Percentiles rank a stretch among this genome's conserved stretches.
These are phyloP conservation scores for Cercophora newfieldiana DNA, from an alignment of 495 filamentous ascomycete genomes.

Conservation along the genomic window DNA sequence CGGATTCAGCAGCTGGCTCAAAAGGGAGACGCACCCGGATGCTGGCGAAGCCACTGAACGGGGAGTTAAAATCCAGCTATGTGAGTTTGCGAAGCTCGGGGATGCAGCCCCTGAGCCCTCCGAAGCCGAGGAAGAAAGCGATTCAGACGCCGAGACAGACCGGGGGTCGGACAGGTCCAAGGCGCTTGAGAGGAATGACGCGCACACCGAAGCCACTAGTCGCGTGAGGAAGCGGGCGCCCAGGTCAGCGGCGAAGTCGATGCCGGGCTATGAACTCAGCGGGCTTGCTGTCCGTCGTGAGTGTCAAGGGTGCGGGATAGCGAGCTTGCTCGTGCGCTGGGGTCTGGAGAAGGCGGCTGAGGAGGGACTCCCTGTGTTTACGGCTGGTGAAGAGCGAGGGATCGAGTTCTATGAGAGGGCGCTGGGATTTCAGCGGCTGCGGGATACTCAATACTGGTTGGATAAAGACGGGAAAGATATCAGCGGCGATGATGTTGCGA, in stretches of 20 bases:
- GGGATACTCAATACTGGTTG: neutral
- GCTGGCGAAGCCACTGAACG: neutral
- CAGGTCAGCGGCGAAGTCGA: neutral
- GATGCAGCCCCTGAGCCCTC: neutral
- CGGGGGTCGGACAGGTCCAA: neutral
- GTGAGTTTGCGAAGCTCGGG: too few species aligned
- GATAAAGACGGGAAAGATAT: neutral
- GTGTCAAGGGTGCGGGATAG: neutral
- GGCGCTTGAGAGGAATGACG: neutral
- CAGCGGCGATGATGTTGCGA: neutral
- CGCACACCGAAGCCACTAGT: neutral
- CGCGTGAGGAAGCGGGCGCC: neutral
- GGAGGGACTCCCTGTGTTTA: neutral
- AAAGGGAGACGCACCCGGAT: neutral
- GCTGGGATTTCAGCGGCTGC: neutral
- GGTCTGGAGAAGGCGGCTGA: neutral
- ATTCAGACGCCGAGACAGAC: neutral
- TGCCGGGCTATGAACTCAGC: neutral
- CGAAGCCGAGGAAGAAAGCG: neutral
- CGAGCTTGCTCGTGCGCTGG: conserved; percentile 2
- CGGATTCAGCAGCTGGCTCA: conserved; percentile 3
- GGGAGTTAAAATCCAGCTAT: too few species aligned
- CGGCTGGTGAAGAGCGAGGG: neutral
- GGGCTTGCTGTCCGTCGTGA: neutral
- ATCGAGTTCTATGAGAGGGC: conserved; percentile 5